Base-by-base conservation (phyloP, 805 yeast genomes). In the Hanseniaspora lindneri region DNA sequence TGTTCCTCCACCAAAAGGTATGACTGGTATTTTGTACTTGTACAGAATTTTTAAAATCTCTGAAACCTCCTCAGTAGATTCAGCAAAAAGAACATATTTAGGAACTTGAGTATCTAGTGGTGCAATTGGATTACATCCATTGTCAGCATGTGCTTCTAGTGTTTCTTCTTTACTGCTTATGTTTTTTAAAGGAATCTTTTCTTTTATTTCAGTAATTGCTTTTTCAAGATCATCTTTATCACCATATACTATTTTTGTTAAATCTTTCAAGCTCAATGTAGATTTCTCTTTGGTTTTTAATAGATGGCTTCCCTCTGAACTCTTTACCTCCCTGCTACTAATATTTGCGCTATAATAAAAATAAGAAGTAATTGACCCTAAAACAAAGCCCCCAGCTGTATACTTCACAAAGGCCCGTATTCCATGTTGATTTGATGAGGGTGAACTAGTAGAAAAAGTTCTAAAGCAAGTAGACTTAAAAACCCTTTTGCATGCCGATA, bases 1-100 rank as follows among this genome's bases (percentile, higher is more conserved):
- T 0, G 94, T 80, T 8, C 92, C 92, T 4, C 94, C 95, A 2
- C 80, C 69, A 57, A 71, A 81, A 3, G 94, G 88, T 24, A 81
- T 80, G 11, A 81, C 77, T 1, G 95, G 95, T 4, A 84, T 79
- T 24, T 64, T 65, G 57, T 73, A 72, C 55, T 74, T 65, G 60
- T 78, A 74, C 51, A 79, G 70, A 3, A 83, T 66, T 57, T 76
- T 75, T 76, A 82, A 64, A 25, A 80, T 68, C 46, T 68, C 58
- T 2, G 83, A 73, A 0, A 84, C 88, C 53, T 83, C 75, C 54
- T 79, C 78, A 0, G 92, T 83, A 13, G 80, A 62, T 3, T 62
- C 62, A 0, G 88, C 88, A 58, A 71, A 83, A 3, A 81, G 73
- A 10, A 84, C 71, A 50, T 74, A 66, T 24, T 60, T 64, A 1